Base-by-base conservation (phyloP, 2,329 filamentous ascomycete genomes). In the Ophiostoma quercus region DNA sequence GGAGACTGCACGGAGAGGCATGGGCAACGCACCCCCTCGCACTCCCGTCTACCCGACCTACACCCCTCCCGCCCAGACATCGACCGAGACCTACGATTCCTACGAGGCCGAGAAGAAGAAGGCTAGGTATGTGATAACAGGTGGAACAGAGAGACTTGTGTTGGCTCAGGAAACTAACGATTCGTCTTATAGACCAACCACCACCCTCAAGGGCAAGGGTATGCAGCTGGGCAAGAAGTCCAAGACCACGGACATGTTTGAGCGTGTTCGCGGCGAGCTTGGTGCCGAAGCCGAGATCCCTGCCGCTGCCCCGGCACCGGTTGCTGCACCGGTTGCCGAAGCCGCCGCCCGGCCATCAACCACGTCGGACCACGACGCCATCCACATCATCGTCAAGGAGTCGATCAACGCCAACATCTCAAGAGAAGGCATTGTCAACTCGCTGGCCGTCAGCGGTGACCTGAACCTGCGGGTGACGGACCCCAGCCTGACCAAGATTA, bases 191-290 rank as follows among this genome's bases (percentile, higher is more conserved):
- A 69, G 69, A 41, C 34, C 32, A 32, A 14, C 66, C 14, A 39
- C 87, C 76, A 87, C 91, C 67, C 87, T 90, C 71, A 92, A 96
- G 81, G 93, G 92, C 76, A 99, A 99, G 84, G 95, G 95, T 75
- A 99, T 99, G 96, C 94, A 98, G 80, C 84, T 99, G 70, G 95
- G 95, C 80, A 98, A 98, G 84, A 99, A 99, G 83, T 96, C 92
- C 72, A 98, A 98, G 84, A 94, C 92, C 29, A 96, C 91, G 39
- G 94, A 96, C 79, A 97, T 98, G 85, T 98, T 96, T 78, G 94
- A 98, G 80, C 91, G 94, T 76, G 94, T 99, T 43, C 90, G 93
- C 74, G 92, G 92, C 71, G 94, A 98, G 74, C 85, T 98, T 77
- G 94, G 93, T n/a, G 86, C 90, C 51, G 92, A 96, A 77, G 88